Evolutionary conservation across 2,329 filamentous ascomycete genomes (phyloP).

Genomic region (Aspergillus luchuensis): DNA sequence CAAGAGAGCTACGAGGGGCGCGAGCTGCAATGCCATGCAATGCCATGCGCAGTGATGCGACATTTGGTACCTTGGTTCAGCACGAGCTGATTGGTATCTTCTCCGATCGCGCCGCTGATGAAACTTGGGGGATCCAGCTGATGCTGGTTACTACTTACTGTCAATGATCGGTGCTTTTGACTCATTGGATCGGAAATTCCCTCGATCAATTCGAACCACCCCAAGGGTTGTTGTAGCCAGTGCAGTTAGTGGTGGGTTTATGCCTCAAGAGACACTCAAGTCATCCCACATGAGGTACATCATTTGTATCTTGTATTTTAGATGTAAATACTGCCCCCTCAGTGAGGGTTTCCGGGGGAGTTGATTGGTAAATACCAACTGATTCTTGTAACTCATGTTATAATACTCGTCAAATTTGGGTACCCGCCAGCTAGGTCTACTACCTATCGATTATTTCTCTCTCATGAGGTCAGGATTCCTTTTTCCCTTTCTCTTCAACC

Average conservation of each 20-base stretch:
- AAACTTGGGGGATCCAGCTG: background rate
- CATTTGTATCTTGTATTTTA: background rate
- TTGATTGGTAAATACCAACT: background rate
- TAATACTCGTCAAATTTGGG: background rate
- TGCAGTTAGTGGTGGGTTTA: background rate
- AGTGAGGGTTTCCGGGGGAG: background rate
- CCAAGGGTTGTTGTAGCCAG: background rate
- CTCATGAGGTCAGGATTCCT: background rate
- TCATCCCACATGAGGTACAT: background rate
- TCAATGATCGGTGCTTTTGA: background rate
- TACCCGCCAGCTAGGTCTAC: background rate
- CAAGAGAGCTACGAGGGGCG: background rate
- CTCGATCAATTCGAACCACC: background rate
- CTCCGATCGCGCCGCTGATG: background rate
- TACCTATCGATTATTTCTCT: background rate
- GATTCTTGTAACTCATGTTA: background rate
- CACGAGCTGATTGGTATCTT: background rate
- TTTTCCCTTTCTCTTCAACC: background rate
- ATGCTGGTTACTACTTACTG: too few species aligned
- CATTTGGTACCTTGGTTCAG: background rate
- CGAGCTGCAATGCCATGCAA: slow-evolving; percentile 6
- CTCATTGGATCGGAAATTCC: background rate
- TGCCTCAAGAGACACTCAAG: background rate
- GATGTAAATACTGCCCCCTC: background rate
- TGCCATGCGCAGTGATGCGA: slow-evolving; percentile 8